phyloP scores from a whole-genome alignment of 805 yeast genomes.

The Scheffersomyces stipitis region DNA sequence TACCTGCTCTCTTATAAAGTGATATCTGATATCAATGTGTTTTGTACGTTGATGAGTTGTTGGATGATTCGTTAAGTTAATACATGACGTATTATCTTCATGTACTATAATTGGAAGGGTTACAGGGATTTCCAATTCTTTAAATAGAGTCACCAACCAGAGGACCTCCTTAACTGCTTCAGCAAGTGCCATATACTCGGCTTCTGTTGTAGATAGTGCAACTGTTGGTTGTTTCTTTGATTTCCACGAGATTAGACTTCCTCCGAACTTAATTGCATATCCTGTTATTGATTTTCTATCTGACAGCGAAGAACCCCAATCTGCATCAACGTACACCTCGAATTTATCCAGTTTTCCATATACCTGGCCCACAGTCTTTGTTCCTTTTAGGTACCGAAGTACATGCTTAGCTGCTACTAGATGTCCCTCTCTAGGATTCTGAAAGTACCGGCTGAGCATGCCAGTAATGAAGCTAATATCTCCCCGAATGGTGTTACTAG shows the following conservation, averaged over 20 bases:
- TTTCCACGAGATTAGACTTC: conserved; percentile 13
- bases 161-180: conserved; percentile 8
- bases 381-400: conserved; percentile 12
- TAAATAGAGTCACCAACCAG: conserved; percentile 7
- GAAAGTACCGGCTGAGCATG: neutral
- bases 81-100: neutral
- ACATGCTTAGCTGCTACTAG: neutral
- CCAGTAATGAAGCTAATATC: neutral
- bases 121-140: neutral
- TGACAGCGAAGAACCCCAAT: conserved; percentile 3
- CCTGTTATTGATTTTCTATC: conserved; percentile 5
- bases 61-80: neutral
- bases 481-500: neutral
- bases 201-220: conserved; percentile 12
- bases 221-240: conserved; percentile 11
- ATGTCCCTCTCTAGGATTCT: neutral
- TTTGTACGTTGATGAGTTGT: neutral
- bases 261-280: conserved; percentile 2
- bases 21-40: neutral
- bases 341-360: neutral
- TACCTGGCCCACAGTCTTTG: conserved; percentile 1
- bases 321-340: conserved; percentile 11
- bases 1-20: neutral
- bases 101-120: neutral
- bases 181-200: conserved; percentile 10